Evolutionary conservation across 106 monocot species (phyloP).

Genomic region (Dendrobium catenatum): DNA sequence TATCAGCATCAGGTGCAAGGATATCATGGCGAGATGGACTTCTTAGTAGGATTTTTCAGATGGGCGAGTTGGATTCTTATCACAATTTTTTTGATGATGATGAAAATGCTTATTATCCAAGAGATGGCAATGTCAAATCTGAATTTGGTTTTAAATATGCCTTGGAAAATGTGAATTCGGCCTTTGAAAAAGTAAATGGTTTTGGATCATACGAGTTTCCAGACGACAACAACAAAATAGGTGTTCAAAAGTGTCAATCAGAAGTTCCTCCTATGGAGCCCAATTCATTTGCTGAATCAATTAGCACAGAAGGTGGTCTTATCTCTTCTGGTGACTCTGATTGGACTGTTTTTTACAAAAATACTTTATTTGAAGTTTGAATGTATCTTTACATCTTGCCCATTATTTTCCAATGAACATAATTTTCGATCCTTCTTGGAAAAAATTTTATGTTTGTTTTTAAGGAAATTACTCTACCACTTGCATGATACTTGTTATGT

Average conservation of each 20-base stretch:
- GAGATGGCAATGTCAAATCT: slow-evolving; percentile 10
- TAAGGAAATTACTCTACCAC: not conserved
- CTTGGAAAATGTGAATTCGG: slow-evolving; percentile 5
- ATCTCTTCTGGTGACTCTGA: slow-evolving; percentile 70
- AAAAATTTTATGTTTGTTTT: not conserved
- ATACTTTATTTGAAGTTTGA: slow-evolving; percentile 61
- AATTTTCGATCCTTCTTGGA: not conserved
- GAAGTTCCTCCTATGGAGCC: not conserved
- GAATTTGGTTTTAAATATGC: slow-evolving; percentile 13
- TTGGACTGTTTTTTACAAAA: slow-evolving; percentile 73
- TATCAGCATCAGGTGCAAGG: slow-evolving; percentile 20
- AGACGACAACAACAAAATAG: not conserved
- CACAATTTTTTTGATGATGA: slow-evolving; percentile 37
- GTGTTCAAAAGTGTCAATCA: slow-evolving; percentile 6
- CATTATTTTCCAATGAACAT: not conserved
- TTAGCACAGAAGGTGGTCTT: slow-evolving; percentile 37
- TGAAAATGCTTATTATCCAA: slow-evolving; percentile 17
- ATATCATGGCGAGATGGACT: slow-evolving; percentile 92
- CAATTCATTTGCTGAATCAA: slow-evolving; percentile 44
- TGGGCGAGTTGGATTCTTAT: slow-evolving; percentile 43
- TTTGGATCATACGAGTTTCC: slow-evolving; percentile 25
- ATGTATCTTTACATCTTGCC: not conserved
- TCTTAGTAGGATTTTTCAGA: slow-evolving; percentile 69
- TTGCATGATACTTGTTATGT: no score
- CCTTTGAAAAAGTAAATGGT: slow-evolving; percentile 14